Evolutionary conservation across 768 basidiomycete genomes (phyloP), one percentile per base, ranked within the genome.

Genomic region (Pisolithus tinctorius): DNA sequence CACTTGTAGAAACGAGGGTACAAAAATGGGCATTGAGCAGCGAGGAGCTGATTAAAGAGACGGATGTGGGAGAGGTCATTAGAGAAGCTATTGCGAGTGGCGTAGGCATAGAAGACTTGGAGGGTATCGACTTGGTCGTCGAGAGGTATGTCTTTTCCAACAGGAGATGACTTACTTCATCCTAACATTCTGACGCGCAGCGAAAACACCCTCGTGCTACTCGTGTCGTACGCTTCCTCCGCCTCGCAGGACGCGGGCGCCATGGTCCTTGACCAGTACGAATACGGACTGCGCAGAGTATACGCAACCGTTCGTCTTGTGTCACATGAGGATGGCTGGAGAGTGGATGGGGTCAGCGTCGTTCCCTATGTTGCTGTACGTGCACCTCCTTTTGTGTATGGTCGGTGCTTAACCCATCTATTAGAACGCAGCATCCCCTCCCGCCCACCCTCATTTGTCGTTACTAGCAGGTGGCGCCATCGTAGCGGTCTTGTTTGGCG

Each of bases 351-450:
- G 16, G 68, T 86, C 36, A 76, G 71, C 39, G 73, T 71, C 31
- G 82, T 91, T 10, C 88, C 88, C 6, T 90, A 89, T 60, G 83
- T 89, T 64, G 83, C 82, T 52, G 88, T 90, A 58, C 59, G 83
- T 40, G 14, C 40, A 17, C 34, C 31, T n/a, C 5, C 36, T 34
- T 39, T 2, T 37, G 26, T 26, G 16, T 10, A 31, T 20, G 16
- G 3, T 6, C 13, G 4, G 39, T 30, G n/a, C 40, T 54, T 34
- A 45, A 41, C 41, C 41, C 11, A 10, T 23, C 47, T 1, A 8
- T 30, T 53, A 88, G 87, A 86, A 80, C 20, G 78, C 80, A 29
- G 73, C 75, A 52, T 84, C 82, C 37, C 83, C 84, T 1, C 85
- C 86, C 1, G 80, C 82, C 54, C 86, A 87, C 60, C 84, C 88